Evolutionary conservation across 495 filamentous ascomycete species (phyloP), one percentile per base, ranked within the genome.

Genomic region (Rostrohypoxylon terebratum): DNA sequence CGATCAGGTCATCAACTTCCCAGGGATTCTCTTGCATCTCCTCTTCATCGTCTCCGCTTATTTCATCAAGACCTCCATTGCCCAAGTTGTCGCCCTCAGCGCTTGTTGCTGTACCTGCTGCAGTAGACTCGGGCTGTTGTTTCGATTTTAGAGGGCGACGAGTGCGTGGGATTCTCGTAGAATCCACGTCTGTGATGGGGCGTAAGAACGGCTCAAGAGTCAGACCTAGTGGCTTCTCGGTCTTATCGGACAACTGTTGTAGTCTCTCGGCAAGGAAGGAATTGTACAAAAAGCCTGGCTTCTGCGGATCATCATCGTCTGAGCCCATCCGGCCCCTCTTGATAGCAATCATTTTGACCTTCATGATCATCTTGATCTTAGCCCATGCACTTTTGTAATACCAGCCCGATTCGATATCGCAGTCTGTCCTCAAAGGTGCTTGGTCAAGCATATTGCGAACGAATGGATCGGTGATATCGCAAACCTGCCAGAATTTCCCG

Each of bases 401-500:
- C 92, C 92, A 99, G 0, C 96, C 96, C 72, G 92, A 90, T 9
- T 80, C 80, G 18, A 87, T 75, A 66, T 93, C 88, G 76, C 86
- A 91, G 3, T 80, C 80, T 3, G 72, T 23, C 14, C 85, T 81
- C 11, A 88, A 68, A 42, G 80, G 77, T 18, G 80, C 81, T 16
- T 83, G 77, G 4, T 83, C 78, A 10, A 92, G 81, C 3, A 94
- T 75, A 0, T 76, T 50, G 0, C 80, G 78, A 18, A 94, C 77
- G 8, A 94, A 74, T 0, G 94, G 92, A 74, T 98, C 94, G 0
- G 87, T 89, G 63, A 99, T 91, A 78, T 99, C 96, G 81, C 94
- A 96, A 33, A 94, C 85, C 83, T 98, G 96, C 91, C 93, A 99
- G 64, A 94, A 89, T 51, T 94, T 92, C 1, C 94, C 94, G 75